Base-by-base conservation (phyloP, 768 basidiomycete species). In the Kondoa subrosea region DNA sequence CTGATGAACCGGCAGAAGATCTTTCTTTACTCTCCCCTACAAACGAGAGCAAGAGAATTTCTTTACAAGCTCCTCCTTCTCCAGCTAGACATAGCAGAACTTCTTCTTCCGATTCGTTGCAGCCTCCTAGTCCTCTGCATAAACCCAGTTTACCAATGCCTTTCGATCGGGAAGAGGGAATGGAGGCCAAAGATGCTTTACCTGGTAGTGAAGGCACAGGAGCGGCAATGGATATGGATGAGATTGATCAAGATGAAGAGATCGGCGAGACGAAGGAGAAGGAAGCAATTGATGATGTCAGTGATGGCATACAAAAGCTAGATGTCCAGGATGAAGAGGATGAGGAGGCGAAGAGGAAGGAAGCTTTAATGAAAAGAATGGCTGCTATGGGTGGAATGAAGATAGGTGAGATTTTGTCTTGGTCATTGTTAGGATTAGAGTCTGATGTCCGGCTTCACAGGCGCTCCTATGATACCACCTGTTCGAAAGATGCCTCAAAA, bases 331-430 rank as follows among this genome's bases (percentile, higher is more conserved):
- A 31, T 59, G 30, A 25, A 25, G 58, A 59, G 14, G 30, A 31
- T 8, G 61, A 63, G 29, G 69, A 69, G 67, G 58, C 34, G 34
- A 66, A 65, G n/a, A 30, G 69, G 8, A 31, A 61, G n/a, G 66
- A 67, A 34, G 59, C 57, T 1, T 15, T 69, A 8, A 61, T 66
- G 3, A 65, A 67, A 16, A n/a, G 69, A 15, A 69, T 69, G 69
- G 69, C 69, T 3, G 69, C 69, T 32, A 61, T 69, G 69, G 69
- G 69, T 32, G 69, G 69, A 1, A 58, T 60, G 69, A 69, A 69
- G 61, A 27, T 69, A 16, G 68, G 68, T 25, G 34, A 29, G 61
- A n/a, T n/a, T 63, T 32, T 16, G 59, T 67, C 56, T 30, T 69
- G 3, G 65, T 8, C 8, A 8, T 8, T 21, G 40, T 50, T 50